Percentiles rank a stretch among this genome's conserved stretches.
phyloP scores from a whole-genome alignment of 805 yeast genomes.

The Candida endomychidarum region DNA sequence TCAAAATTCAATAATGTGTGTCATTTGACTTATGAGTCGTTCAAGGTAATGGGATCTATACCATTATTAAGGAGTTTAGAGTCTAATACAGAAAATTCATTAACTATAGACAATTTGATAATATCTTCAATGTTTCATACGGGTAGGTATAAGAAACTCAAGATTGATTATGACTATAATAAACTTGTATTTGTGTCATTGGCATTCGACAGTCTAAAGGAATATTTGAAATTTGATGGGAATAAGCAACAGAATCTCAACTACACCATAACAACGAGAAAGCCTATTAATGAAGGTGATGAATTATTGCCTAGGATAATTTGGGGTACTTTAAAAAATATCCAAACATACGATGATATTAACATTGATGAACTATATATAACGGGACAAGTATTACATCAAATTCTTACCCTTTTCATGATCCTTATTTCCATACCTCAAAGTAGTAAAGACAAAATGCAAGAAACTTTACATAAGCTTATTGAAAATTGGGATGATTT shows the following conservation, averaged over 20 bases:
- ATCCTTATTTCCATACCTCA: conserved; percentile 37
- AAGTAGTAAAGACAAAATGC: conserved; percentile 32
- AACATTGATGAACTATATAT: conserved; percentile 38
- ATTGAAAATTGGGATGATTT: conserved; percentile 42
- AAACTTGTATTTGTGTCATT: conserved; percentile 52
- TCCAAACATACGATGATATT: conserved; percentile 40
- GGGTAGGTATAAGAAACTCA: conserved; percentile 40
- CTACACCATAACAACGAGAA: not conserved
- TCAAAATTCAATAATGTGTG: conserved; percentile 10
- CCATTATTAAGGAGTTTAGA: conserved; percentile 46
- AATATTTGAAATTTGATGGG: conserved; percentile 2
- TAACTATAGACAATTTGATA: conserved; percentile 36
- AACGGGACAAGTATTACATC: conserved; percentile 40
- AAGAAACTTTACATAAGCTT: conserved; percentile 19
- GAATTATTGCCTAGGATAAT: conserved; percentile 3
- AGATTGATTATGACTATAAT: conserved; percentile 36
- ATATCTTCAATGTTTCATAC: conserved; percentile 36
- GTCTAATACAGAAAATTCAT: conserved; percentile 32
- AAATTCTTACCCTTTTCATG: conserved; percentile 50
- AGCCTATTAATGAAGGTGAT: conserved; percentile 4
- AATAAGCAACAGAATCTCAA: not conserved
- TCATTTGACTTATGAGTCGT: conserved; percentile 37
- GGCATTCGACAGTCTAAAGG: conserved; percentile 2
- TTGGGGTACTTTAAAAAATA: conserved; percentile 10
- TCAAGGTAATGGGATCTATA: conserved; percentile 45